Conservation (phyloP, 306 rosid genomes). For the Glycine soja region DNA sequence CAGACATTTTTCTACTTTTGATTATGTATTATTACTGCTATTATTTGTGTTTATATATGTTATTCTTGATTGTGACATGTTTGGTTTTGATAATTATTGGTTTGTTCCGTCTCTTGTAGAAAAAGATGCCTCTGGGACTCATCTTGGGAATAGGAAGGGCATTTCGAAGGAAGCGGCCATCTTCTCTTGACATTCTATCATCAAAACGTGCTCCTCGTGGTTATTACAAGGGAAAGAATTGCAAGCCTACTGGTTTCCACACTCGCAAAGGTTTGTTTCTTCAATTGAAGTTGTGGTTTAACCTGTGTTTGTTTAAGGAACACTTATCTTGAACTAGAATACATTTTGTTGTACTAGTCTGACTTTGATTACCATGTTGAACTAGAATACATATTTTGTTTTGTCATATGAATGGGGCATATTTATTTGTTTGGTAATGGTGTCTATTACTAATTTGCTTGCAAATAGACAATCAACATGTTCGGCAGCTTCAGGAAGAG, state of each 20-base stretch:
- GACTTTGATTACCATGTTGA: not conserved
- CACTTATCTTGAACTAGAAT: slow-evolving; percentile 34
- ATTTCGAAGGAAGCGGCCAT: slow-evolving; percentile 57
- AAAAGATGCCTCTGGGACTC: slow-evolving; percentile 60
- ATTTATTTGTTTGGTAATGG: slow-evolving; percentile 8
- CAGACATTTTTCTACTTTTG: not conserved
- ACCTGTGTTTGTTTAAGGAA: not conserved
- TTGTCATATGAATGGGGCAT: not conserved
- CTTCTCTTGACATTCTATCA: slow-evolving; percentile 73
- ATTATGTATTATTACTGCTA: not conserved
- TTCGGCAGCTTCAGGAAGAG: not conserved
- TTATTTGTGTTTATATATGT: not conserved
- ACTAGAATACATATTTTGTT: not conserved
- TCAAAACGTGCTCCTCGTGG: slow-evolving; percentile 84
- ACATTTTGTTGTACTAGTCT: not conserved
- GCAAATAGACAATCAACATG: slow-evolving; percentile 8
- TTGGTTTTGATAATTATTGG: not conserved
- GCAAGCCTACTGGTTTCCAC: slow-evolving; percentile 92
- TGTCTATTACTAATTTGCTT: not conserved
- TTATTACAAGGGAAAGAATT: slow-evolving; percentile 86
- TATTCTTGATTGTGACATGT: not conserved
- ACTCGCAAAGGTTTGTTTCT: slow-evolving; percentile 74
- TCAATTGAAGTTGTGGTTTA: not conserved
- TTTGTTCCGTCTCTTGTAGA: slow-evolving; percentile 28
- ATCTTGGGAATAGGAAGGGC: slow-evolving; percentile 60